Evolutionary conservation across 2,329 filamentous ascomycete genomes (phyloP), one percentile per base, ranked within the genome.

Genomic region (Metarhizium brunneum): DNA sequence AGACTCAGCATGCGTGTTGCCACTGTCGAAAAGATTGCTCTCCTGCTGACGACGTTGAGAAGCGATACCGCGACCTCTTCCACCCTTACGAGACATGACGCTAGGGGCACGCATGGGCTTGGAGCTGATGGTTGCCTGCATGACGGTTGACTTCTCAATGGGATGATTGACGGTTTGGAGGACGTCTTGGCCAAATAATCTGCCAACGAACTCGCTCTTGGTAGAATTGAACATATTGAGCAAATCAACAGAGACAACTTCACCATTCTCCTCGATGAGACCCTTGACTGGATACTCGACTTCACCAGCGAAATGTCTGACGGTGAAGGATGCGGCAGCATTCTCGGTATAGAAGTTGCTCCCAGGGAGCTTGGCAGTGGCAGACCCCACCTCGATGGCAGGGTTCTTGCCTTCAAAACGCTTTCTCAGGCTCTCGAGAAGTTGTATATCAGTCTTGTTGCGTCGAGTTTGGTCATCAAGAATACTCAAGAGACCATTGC

Each of bases 71-170:
- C 70, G 69, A 0, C 66, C 62, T 51, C 71, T 68, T 13, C 80
- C 80, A 3, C 79, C 82, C 73, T 89, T 95, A 62, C 85, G 84
- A 35, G 88, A 86, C 72, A 95, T 92, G 71, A 99, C 90, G 66
- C 92, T 96, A 1, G 94, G 94, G 68, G 90, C 88, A 55, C 94
- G 85, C 69, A 92, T 85, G 2, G 94, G 94, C 73, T 95, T 96
- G 3, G 92, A 97, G 73, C 91, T 95, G 62, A 99, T 90, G 50
- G 92, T 92, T 2, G 92, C 94, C 73, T 99, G 92, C 78, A 97
- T 90, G 58, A 99, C 92, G 0, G 94, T 90, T 0, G 84, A 86
- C 64, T 84, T 87, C 71, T 99, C 94, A 63, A 91, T 86, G 1
- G 94, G 94, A 67, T 99, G 94, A n/a, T 90, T 85, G 35, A 96